Conservation (phyloP, 192 early-diverging fungal genomes). For the Physocladia obscura region DNA sequence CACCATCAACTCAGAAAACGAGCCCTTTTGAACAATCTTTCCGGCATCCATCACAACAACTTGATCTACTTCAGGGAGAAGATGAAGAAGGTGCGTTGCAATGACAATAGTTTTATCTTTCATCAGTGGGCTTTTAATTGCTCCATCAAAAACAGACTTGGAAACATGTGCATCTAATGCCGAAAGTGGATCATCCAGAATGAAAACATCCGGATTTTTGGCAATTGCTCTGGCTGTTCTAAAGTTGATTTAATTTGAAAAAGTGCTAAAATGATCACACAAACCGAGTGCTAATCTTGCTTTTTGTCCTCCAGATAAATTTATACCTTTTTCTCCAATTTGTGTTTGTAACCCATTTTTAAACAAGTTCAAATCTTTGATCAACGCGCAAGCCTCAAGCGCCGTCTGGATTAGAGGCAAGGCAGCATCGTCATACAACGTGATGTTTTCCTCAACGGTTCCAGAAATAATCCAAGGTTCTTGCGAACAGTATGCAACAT, state of each 20-base stretch:
- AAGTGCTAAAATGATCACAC: neutral
- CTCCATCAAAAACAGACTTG: constrained; percentile 64
- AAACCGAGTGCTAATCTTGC: neutral
- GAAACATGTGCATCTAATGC: constrained; percentile 54
- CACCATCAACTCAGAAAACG: constrained; percentile 35
- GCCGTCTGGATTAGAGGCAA: neutral
- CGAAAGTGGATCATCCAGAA: constrained; percentile 61
- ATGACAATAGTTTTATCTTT: constrained; percentile 30
- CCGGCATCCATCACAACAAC: constrained; percentile 40
- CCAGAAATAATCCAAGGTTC: constrained; percentile 36
- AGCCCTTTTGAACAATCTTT: constrained; percentile 35
- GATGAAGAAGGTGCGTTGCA: constrained; percentile 44
- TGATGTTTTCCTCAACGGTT: constrained; percentile 72
- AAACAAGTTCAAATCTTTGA: neutral
- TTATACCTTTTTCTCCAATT: constrained; percentile 31
- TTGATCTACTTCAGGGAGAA: constrained; percentile 23
- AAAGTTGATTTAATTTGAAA: neutral
- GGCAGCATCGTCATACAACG: neutral
- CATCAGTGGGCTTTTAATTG: constrained; percentile 44
- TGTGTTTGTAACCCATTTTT: constrained; percentile 1
- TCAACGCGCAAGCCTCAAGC: neutral
- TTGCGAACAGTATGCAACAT: constrained; percentile 31
- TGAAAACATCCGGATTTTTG: constrained; percentile 58
- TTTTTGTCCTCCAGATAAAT: constrained; percentile 20
- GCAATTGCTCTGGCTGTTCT: constrained; percentile 62